Conservation (phyloP, 192 early-diverging fungal genomes). For the Backusella mclennaniae region DNA sequence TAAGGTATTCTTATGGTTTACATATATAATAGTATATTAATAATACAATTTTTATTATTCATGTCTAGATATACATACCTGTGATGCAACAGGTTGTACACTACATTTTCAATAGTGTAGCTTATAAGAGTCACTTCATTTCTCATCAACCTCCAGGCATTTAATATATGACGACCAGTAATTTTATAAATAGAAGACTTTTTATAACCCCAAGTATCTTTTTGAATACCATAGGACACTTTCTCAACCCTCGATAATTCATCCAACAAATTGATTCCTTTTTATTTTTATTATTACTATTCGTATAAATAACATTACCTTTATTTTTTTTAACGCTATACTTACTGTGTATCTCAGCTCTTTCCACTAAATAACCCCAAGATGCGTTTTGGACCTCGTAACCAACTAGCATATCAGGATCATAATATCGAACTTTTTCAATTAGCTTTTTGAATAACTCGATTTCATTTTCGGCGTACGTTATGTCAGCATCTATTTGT, state of each 20-base stretch:
- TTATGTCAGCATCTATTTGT: conserved; percentile 34
- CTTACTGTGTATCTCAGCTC: conserved; percentile 24
- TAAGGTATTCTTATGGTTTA: conserved; percentile 57
- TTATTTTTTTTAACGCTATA: not conserved
- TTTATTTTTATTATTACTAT: not conserved
- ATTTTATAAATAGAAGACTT: conserved; percentile 65
- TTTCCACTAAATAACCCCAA: conserved; percentile 84
- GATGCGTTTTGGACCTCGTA: conserved; percentile 84
- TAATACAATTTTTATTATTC: not conserved
- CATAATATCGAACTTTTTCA: conserved; percentile 52
- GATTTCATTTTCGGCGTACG: conserved; percentile 51
- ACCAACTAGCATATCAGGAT: conserved; percentile 88
- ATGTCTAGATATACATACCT: conserved; percentile 45
- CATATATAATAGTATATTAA: conserved; percentile 1
- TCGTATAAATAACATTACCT: not conserved
- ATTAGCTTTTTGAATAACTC: conserved; percentile 58
- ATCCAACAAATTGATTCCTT: conserved; percentile 30
- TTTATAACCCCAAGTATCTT: conserved; percentile 54
- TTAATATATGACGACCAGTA: conserved; percentile 79
- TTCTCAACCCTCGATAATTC: conserved; percentile 23
- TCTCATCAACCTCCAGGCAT: conserved; percentile 88
- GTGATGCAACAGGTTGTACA: conserved; percentile 66
- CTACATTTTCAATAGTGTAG: conserved; percentile 79
- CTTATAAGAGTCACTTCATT: conserved; percentile 71
- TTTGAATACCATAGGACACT: not conserved